A percentile compares a stretch with the other conserved stretches of the same genome.
Conservation (phyloP, 495 filamentous ascomycete species). For the Aspergillus incahuasiensis region DNA sequence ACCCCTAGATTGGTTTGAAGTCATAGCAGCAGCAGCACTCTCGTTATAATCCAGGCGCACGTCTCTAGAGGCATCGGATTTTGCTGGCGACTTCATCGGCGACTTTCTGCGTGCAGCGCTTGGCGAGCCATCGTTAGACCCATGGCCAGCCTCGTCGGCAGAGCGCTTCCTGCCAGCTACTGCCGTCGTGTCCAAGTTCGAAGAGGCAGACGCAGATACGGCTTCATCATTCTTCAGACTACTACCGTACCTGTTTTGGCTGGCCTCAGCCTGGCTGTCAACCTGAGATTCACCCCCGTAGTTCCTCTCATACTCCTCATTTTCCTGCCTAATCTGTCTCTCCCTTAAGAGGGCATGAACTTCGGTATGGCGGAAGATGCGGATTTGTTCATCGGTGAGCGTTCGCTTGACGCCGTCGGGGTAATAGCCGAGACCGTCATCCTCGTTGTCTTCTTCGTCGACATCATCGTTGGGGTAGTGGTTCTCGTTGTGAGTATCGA, state of each 20-base stretch:
- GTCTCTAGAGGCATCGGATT: background rate
- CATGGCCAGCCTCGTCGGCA: background rate
- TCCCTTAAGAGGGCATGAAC: slow-evolving; percentile 65
- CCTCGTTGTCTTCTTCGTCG: slow-evolving; percentile 42
- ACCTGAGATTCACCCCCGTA: background rate
- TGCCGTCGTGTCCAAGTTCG: background rate
- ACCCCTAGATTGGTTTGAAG: background rate
- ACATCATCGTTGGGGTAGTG: slow-evolving; percentile 28
- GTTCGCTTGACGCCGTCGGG: slow-evolving; percentile 85
- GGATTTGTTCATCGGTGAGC: slow-evolving; percentile 86
- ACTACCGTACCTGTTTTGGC: background rate
- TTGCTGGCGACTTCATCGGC: background rate
- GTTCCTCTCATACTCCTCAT: slow-evolving; percentile 12
- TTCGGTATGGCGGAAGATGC: slow-evolving; percentile 87
- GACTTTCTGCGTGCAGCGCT: background rate
- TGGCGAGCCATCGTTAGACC: background rate
- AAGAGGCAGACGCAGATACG: background rate
- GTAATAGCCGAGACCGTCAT: slow-evolving; percentile 83
- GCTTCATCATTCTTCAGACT: background rate
- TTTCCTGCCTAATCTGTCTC: slow-evolving; percentile 36
- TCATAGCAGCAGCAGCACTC: background rate
- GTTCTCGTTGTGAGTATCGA: background rate
- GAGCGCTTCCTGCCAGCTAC: background rate
- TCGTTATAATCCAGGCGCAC: slow-evolving; percentile 16
- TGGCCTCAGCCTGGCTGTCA: background rate